Conservation (phyloP, 2,329 filamentous ascomycete genomes). For the Fusarium pseudonygamai region DNA sequence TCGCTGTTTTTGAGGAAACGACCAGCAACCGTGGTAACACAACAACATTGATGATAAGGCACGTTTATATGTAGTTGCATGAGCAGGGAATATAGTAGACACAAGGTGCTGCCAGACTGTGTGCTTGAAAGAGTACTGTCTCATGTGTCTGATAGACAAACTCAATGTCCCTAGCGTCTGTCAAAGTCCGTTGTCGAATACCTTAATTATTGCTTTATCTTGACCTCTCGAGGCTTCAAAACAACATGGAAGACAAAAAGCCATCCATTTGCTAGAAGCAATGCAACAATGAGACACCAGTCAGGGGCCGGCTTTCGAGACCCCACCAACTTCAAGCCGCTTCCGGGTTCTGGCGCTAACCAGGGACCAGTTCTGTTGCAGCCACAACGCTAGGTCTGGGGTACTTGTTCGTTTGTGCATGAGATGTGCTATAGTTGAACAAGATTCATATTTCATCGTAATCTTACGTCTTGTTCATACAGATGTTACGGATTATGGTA, state of each 20-base stretch:
- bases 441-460: not conserved
- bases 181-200: not conserved
- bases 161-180: not conserved
- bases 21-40: conserved; percentile 13
- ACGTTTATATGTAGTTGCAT: not conserved
- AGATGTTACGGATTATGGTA: not conserved
- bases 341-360: conserved; percentile 20
- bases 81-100: not conserved
- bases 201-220: not conserved
- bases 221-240: not conserved
- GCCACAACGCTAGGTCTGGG: conserved; percentile 37
- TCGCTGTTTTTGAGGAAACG: conserved; percentile 14
- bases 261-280: conserved; percentile 1
- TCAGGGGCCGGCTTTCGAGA: conserved; percentile 14
- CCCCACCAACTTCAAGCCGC: conserved; percentile 35
- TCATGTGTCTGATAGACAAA: not conserved
- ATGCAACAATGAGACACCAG: conserved; percentile 17
- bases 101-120: not conserved
- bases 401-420: conserved; percentile 26
- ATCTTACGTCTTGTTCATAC: conserved; percentile 4
- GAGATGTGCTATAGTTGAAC: not conserved
- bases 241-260: not conserved
- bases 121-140: not conserved
- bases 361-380: conserved; percentile 27
- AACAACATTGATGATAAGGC: conserved; percentile 10